Percentiles rank a stretch among this genome's conserved stretches.
These are phyloP conservation scores for Syzygium grande DNA, from an alignment of 345 rosid species.

Conservation along the genomic window DNA sequence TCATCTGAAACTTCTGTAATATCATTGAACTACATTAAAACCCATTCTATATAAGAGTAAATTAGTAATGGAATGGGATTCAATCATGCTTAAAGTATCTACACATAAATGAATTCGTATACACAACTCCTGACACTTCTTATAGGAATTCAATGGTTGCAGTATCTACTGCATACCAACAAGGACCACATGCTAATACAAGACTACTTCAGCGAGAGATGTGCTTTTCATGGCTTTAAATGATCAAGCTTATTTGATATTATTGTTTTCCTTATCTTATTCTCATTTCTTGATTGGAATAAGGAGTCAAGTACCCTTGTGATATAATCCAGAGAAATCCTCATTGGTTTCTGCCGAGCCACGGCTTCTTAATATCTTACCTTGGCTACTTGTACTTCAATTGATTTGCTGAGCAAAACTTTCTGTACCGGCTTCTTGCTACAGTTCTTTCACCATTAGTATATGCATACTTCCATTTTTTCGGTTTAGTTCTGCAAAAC, in stretches of 20 bases:
- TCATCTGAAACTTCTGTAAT: not conserved
- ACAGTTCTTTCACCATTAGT: constrained; percentile 24
- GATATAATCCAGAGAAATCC: constrained; percentile 17
- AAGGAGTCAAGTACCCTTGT: constrained; percentile 25
- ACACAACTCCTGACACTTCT: not conserved
- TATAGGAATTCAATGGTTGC: not conserved
- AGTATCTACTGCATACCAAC: not conserved
- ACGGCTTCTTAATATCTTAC: not conserved
- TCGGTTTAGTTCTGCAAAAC: not conserved
- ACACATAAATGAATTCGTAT: not conserved
- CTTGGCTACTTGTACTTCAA: constrained; percentile 13
- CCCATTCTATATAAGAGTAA: not conserved
- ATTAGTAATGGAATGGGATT: not conserved
- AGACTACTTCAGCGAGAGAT: not conserved
- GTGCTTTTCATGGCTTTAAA: not conserved
- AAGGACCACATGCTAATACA: not conserved
- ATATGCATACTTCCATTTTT: not conserved
- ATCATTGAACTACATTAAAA: not conserved
- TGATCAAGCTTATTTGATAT: not conserved
- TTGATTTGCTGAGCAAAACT: constrained; percentile 18
- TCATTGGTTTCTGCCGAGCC: constrained; percentile 14
- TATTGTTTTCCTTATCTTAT: not conserved
- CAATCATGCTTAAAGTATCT: not conserved
- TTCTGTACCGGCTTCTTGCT: constrained; percentile 10
- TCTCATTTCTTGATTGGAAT: not conserved